Percentiles rank a stretch among this genome's conserved stretches.
Evolutionary conservation across 129 eudicot species (phyloP).

Genomic region (Flaveria sonorensis): DNA sequence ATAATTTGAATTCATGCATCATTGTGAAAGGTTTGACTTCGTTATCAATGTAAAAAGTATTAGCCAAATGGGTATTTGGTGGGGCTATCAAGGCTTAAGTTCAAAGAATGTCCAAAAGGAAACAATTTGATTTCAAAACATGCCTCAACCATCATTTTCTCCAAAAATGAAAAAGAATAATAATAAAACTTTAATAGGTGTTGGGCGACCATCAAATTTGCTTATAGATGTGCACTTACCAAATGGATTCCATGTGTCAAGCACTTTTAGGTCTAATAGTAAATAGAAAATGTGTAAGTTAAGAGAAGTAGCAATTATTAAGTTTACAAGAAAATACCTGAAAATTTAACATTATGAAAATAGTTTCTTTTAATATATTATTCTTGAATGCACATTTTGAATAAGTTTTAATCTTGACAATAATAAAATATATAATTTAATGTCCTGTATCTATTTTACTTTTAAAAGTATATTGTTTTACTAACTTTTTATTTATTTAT

Average conservation of each 20-base stretch:
- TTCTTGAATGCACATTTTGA: not conserved
- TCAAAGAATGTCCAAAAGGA: constrained; percentile 35
- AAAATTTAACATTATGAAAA: not conserved
- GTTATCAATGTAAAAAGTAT: constrained; percentile 5
- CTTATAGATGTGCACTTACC: constrained; percentile 19
- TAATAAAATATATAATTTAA: no score
- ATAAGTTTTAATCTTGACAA: no score
- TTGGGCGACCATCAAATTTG: constrained; percentile 37
- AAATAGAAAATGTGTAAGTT: not conserved
- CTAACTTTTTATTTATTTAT: no score
- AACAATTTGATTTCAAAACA: constrained; percentile 28
- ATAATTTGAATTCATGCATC: not conserved
- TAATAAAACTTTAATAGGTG: constrained; percentile 30
- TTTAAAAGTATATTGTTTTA: no score
- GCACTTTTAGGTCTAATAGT: constrained; percentile 33
- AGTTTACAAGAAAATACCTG: not conserved
- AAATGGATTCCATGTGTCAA: constrained; percentile 38
- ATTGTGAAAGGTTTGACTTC: constrained; percentile 27
- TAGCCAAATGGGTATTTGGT: constrained; percentile 18
- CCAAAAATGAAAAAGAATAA: not conserved
- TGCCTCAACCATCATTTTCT: constrained; percentile 28
- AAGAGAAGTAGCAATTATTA: not conserved
- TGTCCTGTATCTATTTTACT: no score
- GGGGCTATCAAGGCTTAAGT: constrained; percentile 34
- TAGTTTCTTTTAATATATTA: no score